These are phyloP conservation scores for Candida michaelii DNA, from an alignment of 805 yeast genomes.

Conservation along the genomic window DNA sequence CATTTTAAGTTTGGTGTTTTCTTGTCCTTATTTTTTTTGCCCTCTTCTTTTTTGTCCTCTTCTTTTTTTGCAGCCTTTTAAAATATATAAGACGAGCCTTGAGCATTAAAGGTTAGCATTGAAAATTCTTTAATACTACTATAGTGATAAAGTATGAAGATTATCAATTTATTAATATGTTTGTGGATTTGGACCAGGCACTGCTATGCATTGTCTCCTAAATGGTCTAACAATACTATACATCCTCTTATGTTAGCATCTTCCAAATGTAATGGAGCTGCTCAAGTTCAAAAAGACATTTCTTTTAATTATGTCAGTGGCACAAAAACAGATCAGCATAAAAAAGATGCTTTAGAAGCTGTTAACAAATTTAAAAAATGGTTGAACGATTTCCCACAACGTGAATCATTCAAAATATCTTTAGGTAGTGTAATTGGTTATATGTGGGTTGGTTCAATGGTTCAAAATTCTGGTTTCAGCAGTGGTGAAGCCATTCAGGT, in stretches of 20 bases:
- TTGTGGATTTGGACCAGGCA: too few species aligned
- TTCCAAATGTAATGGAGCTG: slow-evolving; percentile 8
- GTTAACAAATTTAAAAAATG: slow-evolving; percentile 8
- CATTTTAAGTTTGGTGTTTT: too few species aligned
- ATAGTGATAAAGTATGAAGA: too few species aligned
- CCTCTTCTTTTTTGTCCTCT: too few species aligned
- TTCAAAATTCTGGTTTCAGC: slow-evolving; percentile 15
- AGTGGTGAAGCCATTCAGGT: slow-evolving; percentile 8
- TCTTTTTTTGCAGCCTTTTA: too few species aligned
- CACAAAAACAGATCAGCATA: slow-evolving; percentile 10
- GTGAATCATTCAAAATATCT: slow-evolving; percentile 9
- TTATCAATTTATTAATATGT: neutral
- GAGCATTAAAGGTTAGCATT: too few species aligned
- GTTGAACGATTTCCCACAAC: slow-evolving; percentile 10
- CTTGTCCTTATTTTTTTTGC: too few species aligned
- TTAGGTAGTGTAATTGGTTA: slow-evolving; percentile 14
- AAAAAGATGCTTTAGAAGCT: slow-evolving; percentile 11
- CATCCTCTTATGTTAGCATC: slow-evolving; percentile 1
- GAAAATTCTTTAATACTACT: too few species aligned
- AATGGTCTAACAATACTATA: neutral
- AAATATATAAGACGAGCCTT: too few species aligned
- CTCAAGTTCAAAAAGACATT: slow-evolving; percentile 9
- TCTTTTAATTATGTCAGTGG: slow-evolving; percentile 14
- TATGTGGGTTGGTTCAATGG: slow-evolving; percentile 18
- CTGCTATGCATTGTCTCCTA: slow-evolving; percentile 1